Evolutionary conservation across 2,329 filamentous ascomycete genomes (phyloP), one percentile per base, ranked within the genome.

Genomic region (Pestalotiopsis sp.): DNA sequence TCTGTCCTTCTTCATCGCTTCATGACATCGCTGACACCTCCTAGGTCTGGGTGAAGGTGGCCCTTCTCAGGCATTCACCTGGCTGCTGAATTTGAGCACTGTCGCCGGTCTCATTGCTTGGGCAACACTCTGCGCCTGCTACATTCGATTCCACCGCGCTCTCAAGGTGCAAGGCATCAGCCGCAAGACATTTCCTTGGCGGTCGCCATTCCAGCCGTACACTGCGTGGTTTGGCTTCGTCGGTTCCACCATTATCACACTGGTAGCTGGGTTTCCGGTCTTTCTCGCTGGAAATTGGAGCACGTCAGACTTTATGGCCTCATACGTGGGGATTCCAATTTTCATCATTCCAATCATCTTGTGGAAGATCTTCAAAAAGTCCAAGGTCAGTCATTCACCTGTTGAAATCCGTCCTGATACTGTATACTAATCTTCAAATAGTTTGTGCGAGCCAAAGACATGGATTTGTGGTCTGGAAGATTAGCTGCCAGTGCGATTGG

Each of bases 241-340:
- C n/a, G 69, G 69, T 4, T 70, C 69, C 2, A 23, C 59, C 41
- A 13, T 68, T 14, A 70, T 78, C 66, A 73, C 75, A 4, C 66
- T 77, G 23, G 70, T 78, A 36, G 67, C 69, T 4, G 76, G 75
- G 36, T 78, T 77, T 64, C 66, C 69, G n/a, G 76, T 78, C 1
- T 78, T 77, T 61, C 73, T 75, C 4, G 63, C 66, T 39, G 71
- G 72, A 6, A 67, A 70, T 38, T 73, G 69, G 68, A 31, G 27
- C 60, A 72, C 78, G 0, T 77, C 80, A 0, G 66, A 76, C 66
- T 82, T 82, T 71, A 69, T 83, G 3, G 80, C 80, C 0, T 77
- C 77, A 11, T 82, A 82, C 49, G 75, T 82, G 9, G 81, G 81
- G 4, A 82, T 82, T 57, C 80, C 80, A 1, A 80, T 81, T 52